Conservation (phyloP, 2,329 filamentous ascomycete genomes). For the Penicillium verrucosum region DNA sequence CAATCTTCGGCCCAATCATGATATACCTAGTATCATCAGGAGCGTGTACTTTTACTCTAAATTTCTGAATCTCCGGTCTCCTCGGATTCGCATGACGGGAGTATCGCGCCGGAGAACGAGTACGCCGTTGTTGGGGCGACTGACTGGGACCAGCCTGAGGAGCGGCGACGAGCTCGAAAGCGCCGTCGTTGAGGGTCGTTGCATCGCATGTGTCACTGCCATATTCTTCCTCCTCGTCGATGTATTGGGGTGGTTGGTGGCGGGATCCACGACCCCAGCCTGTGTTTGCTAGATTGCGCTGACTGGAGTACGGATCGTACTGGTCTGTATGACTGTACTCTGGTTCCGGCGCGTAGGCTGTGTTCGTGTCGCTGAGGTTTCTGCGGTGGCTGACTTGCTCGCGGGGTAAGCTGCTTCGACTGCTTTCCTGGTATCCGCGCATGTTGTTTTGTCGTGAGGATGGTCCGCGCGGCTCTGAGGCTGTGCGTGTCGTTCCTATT, state of each 20-base stretch:
- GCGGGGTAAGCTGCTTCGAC: slow-evolving; percentile 28
- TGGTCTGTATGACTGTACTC: slow-evolving; percentile 45
- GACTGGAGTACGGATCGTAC: slow-evolving; percentile 67
- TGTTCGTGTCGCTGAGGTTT: slow-evolving; percentile 32
- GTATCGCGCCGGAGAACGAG: slow-evolving; percentile 30
- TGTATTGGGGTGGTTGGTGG: slow-evolving; percentile 58
- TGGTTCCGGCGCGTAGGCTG: slow-evolving; percentile 11
- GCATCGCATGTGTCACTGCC: slow-evolving; percentile 68
- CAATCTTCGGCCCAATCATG: slow-evolving; percentile 70
- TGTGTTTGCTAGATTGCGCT: slow-evolving; percentile 40
- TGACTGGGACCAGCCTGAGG: slow-evolving; percentile 27
- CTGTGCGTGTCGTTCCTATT: slow-evolving; percentile 49
- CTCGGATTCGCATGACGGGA: slow-evolving; percentile 33
- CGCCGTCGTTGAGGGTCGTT: slow-evolving; percentile 67
- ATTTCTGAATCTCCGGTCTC: slow-evolving; percentile 66
- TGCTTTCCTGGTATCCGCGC: slow-evolving; percentile 29
- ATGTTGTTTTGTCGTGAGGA: slow-evolving; percentile 32
- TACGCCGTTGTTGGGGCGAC: slow-evolving; percentile 30
- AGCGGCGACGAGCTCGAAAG: slow-evolving; percentile 74
- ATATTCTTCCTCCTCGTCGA: slow-evolving; percentile 76
- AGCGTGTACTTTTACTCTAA: slow-evolving; percentile 87
- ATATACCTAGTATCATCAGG: slow-evolving; percentile 87
- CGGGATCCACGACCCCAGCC: slow-evolving; percentile 35
- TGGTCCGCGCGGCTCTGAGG: slow-evolving; percentile 51
- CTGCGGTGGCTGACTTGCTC: slow-evolving; percentile 32